A percentile compares a stretch with the other conserved stretches of the same genome.
Conservation (phyloP, 2,329 filamentous ascomycete genomes). For the Claviceps humidiphila region DNA sequence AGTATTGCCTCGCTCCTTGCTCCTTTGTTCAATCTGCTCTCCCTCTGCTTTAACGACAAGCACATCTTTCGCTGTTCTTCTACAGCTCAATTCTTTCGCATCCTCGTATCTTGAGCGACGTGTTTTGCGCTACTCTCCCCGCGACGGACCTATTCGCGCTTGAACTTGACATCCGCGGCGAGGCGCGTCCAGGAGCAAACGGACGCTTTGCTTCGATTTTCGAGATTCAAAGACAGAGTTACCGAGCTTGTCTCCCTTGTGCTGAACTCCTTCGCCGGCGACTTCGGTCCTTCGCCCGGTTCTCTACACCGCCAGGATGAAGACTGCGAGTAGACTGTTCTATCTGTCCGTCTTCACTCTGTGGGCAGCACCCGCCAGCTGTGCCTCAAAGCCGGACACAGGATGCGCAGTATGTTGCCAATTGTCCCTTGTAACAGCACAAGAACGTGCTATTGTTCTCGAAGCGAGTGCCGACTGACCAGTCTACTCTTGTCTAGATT, state of each 20-base stretch:
- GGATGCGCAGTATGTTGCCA: slow-evolving; percentile 38
- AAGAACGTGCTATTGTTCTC: neutral
- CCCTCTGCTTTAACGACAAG: neutral
- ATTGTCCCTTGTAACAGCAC: neutral
- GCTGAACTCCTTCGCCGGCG: neutral
- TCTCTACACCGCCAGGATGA: slow-evolving; percentile 26
- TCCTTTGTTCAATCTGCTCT: neutral
- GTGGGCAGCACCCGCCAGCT: slow-evolving; percentile 35
- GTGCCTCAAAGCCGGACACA: slow-evolving; percentile 27
- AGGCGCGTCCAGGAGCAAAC: neutral
- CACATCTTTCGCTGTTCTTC: too few relatives aligned
- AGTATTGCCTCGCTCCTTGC: neutral
- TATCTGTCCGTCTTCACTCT: slow-evolving; percentile 44
- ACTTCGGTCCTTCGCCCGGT: neutral
- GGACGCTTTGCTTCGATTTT: neutral
- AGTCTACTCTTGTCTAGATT: slow-evolving; percentile 43
- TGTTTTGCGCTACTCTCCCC: neutral
- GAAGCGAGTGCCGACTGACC: neutral
- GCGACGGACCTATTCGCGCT: neutral
- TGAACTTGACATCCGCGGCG: neutral
- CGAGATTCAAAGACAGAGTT: neutral
- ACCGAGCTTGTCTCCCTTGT: neutral
- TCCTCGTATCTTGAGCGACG: neutral
- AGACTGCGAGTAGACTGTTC: slow-evolving; percentile 39
- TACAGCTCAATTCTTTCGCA: too few relatives aligned